Evolutionary conservation across 495 filamentous ascomycete species (phyloP), one percentile per base, ranked within the genome.

Genomic region (Achaetomiella virescens): DNA sequence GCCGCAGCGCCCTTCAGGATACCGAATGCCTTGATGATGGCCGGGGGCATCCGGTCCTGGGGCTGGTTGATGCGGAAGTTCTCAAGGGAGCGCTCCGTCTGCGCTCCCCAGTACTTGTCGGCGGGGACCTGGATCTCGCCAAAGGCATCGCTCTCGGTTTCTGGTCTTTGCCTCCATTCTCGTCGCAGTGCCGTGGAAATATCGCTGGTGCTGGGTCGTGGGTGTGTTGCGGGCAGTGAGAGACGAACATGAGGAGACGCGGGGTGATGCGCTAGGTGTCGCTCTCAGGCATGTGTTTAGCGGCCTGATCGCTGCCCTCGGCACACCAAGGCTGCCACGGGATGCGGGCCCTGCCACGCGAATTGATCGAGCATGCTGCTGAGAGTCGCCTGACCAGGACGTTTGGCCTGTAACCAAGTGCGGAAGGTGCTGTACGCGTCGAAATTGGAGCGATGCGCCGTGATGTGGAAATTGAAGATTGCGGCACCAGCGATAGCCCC

Each of bases 31-130:
- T 81, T 84, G 59, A 98, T 77, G 57, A 98, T 85, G 1, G 91
- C 87, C 57, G 89, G 87, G 44, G 93, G 95, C 92, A 98, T 97
- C 67, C 93, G 90, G 70, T 98, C 93, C 71, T 95, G 89, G 57
- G 95, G 93, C 77, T 98, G 93, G 73, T 97, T 97, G 83, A 98
- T 97, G 68, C 86, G 85, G 80, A 98, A 98, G 78, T 98, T 98
- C 68, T 86, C 86, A 72, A 98, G 79, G 38, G 95, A 97, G 73
- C 93, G 84, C 81, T 98, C 88, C 57, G 93, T 98, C 76, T 98
- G 93, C 46, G 93, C 93, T 68, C 93, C 93, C 93, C 95, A 98
- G 81, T 98, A 98, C 79, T 88, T 95, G 84, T 93, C 90, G 50
- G 83, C 80, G 40, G 88, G 81, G 56, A 98, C 95, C 77, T 90